Evolutionary conservation across 768 basidiomycete species (phyloP).

Genomic region (Mycena olivaceomarginata): DNA sequence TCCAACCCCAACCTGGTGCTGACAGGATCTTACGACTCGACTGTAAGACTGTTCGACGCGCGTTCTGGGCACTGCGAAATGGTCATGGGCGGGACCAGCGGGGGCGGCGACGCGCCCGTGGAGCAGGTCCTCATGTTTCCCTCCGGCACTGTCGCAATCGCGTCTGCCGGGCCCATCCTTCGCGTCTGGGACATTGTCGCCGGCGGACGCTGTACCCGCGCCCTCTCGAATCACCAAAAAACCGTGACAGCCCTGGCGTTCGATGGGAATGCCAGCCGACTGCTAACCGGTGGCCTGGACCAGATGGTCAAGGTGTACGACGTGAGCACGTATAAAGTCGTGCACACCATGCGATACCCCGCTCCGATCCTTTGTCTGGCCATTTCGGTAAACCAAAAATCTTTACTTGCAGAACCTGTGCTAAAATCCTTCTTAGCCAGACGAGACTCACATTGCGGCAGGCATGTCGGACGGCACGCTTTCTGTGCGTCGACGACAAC

Average conservation of each 20-base stretch:
- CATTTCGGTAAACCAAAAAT: conserved; percentile 80
- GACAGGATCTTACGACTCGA: conserved; percentile 96
- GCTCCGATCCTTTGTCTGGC: conserved; percentile 94
- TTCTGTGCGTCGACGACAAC: conserved; percentile 94
- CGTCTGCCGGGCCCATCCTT: conserved; percentile 93
- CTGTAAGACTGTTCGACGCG: conserved; percentile 91
- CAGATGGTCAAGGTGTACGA: conserved; percentile 99
- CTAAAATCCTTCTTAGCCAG: conserved; percentile 75
- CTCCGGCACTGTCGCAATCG: conserved; percentile 89
- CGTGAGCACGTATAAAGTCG: conserved; percentile 93
- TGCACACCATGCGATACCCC: conserved; percentile 99
- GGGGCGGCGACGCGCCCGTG: conserved; percentile 75
- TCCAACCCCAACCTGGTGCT: conserved; percentile 90
- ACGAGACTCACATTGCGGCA: conserved; percentile 96
- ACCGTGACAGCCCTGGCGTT: conserved; percentile 94
- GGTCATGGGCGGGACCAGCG: conserved; percentile 74
- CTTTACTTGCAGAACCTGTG: neutral
- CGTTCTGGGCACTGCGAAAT: conserved; percentile 91
- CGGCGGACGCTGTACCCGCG: conserved; percentile 91
- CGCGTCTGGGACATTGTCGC: conserved; percentile 97
- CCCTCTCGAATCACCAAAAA: conserved; percentile 98
- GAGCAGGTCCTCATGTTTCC: conserved; percentile 97
- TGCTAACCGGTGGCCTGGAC: conserved; percentile 94
- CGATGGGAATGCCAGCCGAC: conserved; percentile 82
- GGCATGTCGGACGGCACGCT: conserved; percentile 99